phyloP scores from a whole-genome alignment of 305 asterid species.

The Fraxinus velutina region DNA sequence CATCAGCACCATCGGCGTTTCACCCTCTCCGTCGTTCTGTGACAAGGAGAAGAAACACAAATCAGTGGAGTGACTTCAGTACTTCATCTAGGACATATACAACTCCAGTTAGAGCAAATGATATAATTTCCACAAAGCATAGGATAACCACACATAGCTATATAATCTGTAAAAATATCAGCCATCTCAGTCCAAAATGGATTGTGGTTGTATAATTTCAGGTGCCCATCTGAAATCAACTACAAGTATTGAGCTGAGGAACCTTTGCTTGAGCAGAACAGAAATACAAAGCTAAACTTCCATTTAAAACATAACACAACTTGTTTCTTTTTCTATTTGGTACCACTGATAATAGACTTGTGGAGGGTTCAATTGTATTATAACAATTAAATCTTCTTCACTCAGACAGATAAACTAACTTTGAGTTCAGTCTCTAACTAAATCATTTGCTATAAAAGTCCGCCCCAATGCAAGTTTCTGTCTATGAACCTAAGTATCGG shows the following conservation, averaged over 20 bases:
- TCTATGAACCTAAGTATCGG: conserved; percentile 29
- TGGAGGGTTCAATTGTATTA: conserved; percentile 22
- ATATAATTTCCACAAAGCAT: conserved; percentile 31
- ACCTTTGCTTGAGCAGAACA: conserved; percentile 5
- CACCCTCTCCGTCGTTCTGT: too few relatives aligned
- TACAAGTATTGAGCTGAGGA: conserved; percentile 22
- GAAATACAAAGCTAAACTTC: conserved; percentile 26
- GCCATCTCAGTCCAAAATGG: conserved; percentile 7
- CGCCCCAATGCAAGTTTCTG: conserved; percentile 33
- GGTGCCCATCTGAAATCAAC: conserved; percentile 23
- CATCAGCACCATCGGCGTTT: too few relatives aligned
- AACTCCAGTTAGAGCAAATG: conserved; percentile 25
- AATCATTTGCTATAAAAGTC: conserved; percentile 36
- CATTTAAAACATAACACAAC: conserved; percentile 14
- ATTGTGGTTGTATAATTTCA: conserved; percentile 29
- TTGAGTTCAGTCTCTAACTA: conserved; percentile 25
- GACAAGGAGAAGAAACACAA: conserved; percentile 16
- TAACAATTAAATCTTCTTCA: conserved; percentile 31
- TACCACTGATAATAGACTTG: conserved; percentile 21
- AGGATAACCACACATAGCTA: conserved; percentile 21
- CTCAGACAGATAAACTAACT: conserved; percentile 28
- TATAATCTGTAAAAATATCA: conserved; percentile 16
- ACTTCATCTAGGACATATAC: conserved; percentile 27
- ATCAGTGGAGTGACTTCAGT: conserved; percentile 19
- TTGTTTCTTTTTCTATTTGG: conserved; percentile 21